A percentile compares a stretch with the other conserved stretches of the same genome.
These are phyloP conservation scores for Rosa chinensis DNA, from an alignment of 306 rosid genomes.

Conservation along the genomic window DNA sequence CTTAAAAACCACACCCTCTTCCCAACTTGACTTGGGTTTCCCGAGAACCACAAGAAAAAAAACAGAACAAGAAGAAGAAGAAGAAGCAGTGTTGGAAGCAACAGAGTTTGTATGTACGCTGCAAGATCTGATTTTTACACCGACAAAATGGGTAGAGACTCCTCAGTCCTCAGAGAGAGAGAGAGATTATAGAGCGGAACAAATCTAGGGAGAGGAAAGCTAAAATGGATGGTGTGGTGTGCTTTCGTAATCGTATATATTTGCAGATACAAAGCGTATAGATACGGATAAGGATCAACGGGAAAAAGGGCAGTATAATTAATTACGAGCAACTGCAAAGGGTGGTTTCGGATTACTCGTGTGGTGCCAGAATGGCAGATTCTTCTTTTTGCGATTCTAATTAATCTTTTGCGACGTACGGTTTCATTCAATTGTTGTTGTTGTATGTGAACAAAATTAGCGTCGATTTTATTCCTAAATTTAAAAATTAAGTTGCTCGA, in stretches of 20 bases:
- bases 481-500: too few species aligned
- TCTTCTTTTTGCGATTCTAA: not conserved
- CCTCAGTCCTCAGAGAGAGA: conserved; percentile 10
- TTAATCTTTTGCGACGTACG: too few species aligned
- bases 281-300: conserved; percentile 29
- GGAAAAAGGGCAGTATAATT: not conserved
- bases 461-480: too few species aligned
- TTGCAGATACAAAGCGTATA: conserved; percentile 26
- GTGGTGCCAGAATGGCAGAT: not conserved
- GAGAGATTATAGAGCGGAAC: conserved; percentile 30
- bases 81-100: conserved; percentile 8
- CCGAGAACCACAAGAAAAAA: conserved; percentile 6
- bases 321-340: not conserved
- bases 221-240: conserved; percentile 6
- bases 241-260: conserved; percentile 34
- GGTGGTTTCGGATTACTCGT: not conserved
- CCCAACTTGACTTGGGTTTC: not conserved
- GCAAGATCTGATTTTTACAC: conserved; percentile 67
- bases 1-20: not conserved
- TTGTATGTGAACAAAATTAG: too few species aligned
- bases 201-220: conserved; percentile 52
- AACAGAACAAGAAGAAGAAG: conserved; percentile 20
- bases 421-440: too few species aligned
- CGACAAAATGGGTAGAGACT: conserved; percentile 49
- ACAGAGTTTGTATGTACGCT: conserved; percentile 32